Percentiles rank a stretch among this genome's conserved stretches.
Conservation (phyloP, 1,139 yeast genomes). For the Lodderomyces elongisporus region DNA sequence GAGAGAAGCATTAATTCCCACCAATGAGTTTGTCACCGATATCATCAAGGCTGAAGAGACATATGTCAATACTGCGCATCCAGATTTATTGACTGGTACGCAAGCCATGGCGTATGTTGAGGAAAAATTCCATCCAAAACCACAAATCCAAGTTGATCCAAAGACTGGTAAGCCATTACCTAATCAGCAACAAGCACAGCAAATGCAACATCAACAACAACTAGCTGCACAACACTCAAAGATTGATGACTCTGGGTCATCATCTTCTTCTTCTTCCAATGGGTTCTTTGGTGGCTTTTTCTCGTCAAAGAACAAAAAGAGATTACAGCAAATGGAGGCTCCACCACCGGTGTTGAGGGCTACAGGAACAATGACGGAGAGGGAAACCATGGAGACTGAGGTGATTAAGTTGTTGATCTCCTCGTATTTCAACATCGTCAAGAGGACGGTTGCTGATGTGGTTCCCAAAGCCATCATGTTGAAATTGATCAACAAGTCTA, state of each 20-base stretch:
- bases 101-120: conserved; percentile 94
- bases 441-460: conserved; percentile 87
- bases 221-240: conserved; percentile 20
- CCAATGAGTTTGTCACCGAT: conserved; percentile 79
- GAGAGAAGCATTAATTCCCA: conserved; percentile 76
- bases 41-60: conserved; percentile 83
- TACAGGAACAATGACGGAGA: conserved; percentile 89
- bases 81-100: conserved; percentile 89
- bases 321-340: conserved; percentile 93
- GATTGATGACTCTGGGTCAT: too few species aligned
- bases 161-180: conserved; percentile 81
- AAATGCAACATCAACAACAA: conserved; percentile 7
- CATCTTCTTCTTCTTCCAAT: conserved; percentile 35
- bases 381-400: conserved; percentile 95
- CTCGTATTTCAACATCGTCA: conserved; percentile 87
- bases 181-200: conserved; percentile 38
- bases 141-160: conserved; percentile 81
- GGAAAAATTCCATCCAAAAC: conserved; percentile 81
- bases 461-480: conserved; percentile 95
- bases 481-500: conserved; percentile 78
- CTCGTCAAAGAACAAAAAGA: conserved; percentile 87
- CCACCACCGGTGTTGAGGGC: conserved; percentile 96
- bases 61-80: conserved; percentile 95
- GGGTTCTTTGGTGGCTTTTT: conserved; percentile 96
- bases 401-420: conserved; percentile 88